Base-by-base conservation (phyloP, 2,329 filamentous ascomycete species). In the Hypoxylon sp. region DNA sequence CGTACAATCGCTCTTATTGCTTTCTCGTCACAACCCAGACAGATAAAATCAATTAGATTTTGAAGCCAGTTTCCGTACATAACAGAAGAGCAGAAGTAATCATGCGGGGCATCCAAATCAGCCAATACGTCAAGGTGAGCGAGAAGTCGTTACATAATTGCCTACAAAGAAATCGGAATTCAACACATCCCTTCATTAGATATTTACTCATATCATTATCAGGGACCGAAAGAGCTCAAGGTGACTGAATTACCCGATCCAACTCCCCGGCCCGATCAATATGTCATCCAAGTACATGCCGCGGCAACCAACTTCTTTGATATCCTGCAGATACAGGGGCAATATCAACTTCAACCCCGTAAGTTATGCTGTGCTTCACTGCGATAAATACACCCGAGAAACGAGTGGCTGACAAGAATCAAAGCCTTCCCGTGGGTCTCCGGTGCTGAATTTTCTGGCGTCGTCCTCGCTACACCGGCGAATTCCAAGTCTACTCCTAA, bases 301-400 rank as follows among this genome's bases (percentile, higher is more conserved):
- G 82, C 89, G 0, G 93, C 91, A 13, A 90, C 90, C 65, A 97
- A 97, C 76, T 97, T 97, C 81, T 97, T 97, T 77, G 93, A 97
- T 71, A 88, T 96, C 50, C 84, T 97, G 45, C 93, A 97, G 69
- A 91, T 97, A 67, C 88, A 91, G 67, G 93, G 93, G 48, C 96
- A 95, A 82, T 97, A 97, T 74, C 93, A 97, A 69, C 82, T 90
- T 69, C 92, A 97, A 65, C 91, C 91, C 0, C 84, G 80, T 82
- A 71, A 20, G 75, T 25, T 38, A 20, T 16, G 12, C 16, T 4
- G 13, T 34, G 31, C 27, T 7, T 12, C 19, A 13, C 12, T 5
- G n/a, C n/a, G 19, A 4, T 9, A 21, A 13, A 15, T 12, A 11
- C 9, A 20, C 9, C 4, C 11, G 7, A 30, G 29, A 16, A 32